Conservation (phyloP, 2,329 filamentous ascomycete species). For the Aspergillus hiratsukae region DNA sequence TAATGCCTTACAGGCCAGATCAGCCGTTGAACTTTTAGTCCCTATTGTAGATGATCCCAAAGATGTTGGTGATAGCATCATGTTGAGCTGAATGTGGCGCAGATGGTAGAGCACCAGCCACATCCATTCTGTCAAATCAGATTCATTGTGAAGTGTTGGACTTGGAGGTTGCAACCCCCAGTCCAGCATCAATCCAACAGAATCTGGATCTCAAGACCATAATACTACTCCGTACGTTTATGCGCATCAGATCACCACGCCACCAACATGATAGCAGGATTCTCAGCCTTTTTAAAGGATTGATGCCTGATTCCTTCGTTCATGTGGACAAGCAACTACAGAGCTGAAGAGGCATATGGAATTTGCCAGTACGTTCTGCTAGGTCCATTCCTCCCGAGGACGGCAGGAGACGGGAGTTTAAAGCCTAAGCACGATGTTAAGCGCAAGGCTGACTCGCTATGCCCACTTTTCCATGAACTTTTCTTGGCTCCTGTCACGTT, state of each 20-base stretch:
- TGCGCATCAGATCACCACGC: background rate
- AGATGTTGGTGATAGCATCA: background rate
- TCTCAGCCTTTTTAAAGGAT: background rate
- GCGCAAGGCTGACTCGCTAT: constrained; percentile 4
- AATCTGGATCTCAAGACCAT: background rate
- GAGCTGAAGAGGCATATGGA: background rate
- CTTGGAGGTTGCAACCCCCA: background rate
- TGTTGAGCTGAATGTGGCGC: constrained; percentile 1
- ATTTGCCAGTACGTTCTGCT: background rate
- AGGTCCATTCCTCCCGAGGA: background rate
- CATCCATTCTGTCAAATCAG: background rate
- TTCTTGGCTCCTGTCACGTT: constrained; percentile 26
- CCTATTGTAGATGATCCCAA: background rate
- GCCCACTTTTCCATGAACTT: constrained; percentile 33
- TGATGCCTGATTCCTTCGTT: background rate
- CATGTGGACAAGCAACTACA: background rate
- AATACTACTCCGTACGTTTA: background rate
- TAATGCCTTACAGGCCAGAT: background rate
- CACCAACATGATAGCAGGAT: background rate
- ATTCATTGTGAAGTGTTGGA: background rate
- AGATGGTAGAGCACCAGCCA: constrained; percentile 3
- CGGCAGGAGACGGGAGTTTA: background rate
- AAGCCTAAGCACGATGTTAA: background rate
- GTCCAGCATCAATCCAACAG: background rate
- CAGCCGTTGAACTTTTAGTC: background rate